Conservation (phyloP, 2,329 filamentous ascomycete species). For the Xylariaceae sp. region DNA sequence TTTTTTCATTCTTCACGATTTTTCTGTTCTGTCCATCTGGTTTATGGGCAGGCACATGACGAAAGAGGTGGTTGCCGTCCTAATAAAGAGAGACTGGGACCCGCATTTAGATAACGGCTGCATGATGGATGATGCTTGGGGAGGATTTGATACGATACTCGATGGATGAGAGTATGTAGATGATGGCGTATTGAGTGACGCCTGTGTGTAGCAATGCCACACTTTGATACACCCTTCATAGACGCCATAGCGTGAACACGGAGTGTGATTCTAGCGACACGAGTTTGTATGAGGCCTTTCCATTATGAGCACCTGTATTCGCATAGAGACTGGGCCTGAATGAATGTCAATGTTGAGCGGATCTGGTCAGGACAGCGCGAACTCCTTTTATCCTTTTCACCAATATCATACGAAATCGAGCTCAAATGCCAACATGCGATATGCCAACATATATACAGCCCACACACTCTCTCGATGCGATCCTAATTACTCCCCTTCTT, state of each 20-base stretch:
- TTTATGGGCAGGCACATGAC: conserved; percentile 10
- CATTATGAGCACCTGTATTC: too few relatives aligned
- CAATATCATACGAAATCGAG: neutral
- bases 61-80: conserved; percentile 2
- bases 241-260: too few relatives aligned
- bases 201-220: conserved; percentile 8
- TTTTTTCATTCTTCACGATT: conserved; percentile 1
- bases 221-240: conserved; percentile 6
- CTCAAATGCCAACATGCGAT: neutral
- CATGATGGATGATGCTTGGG: conserved; percentile 3
- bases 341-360: too few relatives aligned
- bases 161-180: conserved; percentile 15
- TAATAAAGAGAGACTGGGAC: neutral
- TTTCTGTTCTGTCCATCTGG: conserved; percentile 2
- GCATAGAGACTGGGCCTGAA: too few relatives aligned
- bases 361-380: too few relatives aligned
- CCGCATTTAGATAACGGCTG: conserved; percentile 14
- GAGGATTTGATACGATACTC: conserved; percentile 7
- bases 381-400: too few relatives aligned
- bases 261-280: too few relatives aligned
- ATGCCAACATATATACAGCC: too few relatives aligned
- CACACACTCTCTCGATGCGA: too few relatives aligned
- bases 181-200: conserved; percentile 2
- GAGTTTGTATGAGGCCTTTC: too few relatives aligned
- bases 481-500: conserved; percentile 31